These are phyloP conservation scores for Caryocar brasiliense DNA, from an alignment of 441 rosid genomes.

Conservation along the genomic window DNA sequence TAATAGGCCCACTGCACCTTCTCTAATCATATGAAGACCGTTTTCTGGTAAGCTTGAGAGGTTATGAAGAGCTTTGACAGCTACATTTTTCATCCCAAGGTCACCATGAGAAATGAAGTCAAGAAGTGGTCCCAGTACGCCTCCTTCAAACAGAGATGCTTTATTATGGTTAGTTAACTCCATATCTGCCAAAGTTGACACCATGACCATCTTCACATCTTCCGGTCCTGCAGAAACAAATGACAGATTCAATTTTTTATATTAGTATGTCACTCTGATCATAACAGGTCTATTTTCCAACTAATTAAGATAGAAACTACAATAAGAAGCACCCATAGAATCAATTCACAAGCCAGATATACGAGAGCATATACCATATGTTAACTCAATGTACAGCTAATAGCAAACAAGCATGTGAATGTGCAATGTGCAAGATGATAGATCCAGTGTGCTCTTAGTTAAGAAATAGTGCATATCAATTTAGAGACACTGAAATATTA, in stretches of 20 bases:
- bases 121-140: constrained; percentile 45
- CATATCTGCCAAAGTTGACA: constrained; percentile 46
- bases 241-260: background rate
- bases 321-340: background rate
- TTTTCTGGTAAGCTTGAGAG: constrained; percentile 42
- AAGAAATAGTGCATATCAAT: too few species aligned
- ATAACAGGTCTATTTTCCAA: background rate
- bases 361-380: too few species aligned
- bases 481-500: too few species aligned
- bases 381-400: too few species aligned
- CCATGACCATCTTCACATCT: constrained; percentile 36
- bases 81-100: constrained; percentile 27
- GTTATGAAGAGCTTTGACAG: constrained; percentile 41
- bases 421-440: too few species aligned
- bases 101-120: constrained; percentile 28
- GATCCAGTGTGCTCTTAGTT: too few species aligned
- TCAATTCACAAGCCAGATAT: background rate
- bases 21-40: constrained; percentile 51
- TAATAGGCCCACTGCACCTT: constrained; percentile 42
- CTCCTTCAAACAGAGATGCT: constrained; percentile 41
- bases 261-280: background rate
- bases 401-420: too few species aligned
- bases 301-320: too few species aligned
- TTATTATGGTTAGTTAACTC: constrained; percentile 55
- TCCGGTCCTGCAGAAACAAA: constrained; percentile 39